Conservation (phyloP, 345 rosid genomes). For the Arabis alpina region DNA sequence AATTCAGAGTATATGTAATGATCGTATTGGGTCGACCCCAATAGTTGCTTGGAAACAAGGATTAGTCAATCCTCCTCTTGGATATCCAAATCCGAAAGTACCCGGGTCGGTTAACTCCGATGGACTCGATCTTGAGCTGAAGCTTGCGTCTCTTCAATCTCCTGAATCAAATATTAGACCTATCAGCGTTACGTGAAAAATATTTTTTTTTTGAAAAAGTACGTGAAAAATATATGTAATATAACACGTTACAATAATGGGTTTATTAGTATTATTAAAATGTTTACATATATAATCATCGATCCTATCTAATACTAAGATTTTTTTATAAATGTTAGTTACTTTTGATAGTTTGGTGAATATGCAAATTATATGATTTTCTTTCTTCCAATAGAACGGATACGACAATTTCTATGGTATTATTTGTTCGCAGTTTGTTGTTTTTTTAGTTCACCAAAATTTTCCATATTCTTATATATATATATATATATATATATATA, state of each 20-base stretch:
- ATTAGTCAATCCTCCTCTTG: slow-evolving; percentile 5
- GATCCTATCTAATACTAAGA: slow-evolving; percentile 10
- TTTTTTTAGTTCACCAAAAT: neutral
- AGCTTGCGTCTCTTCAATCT: slow-evolving; percentile 40
- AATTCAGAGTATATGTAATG: slow-evolving; percentile 5
- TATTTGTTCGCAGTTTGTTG: slow-evolving; percentile 11
- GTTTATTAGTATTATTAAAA: neutral
- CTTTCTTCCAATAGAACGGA: neutral
- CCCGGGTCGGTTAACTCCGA: slow-evolving; percentile 28
- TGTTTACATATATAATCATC: neutral
- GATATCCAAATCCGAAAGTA: slow-evolving; percentile 12
- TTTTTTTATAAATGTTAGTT: slow-evolving; percentile 16
- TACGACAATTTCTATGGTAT: neutral
- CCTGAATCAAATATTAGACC: slow-evolving; percentile 33
- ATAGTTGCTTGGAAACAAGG: slow-evolving; percentile 34
- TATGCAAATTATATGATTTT: neutral
- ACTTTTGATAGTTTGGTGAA: slow-evolving; percentile 19
- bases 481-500: no score
- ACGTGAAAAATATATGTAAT: slow-evolving; percentile 23
- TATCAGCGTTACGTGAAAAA: slow-evolving; percentile 37
- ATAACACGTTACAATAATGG: slow-evolving; percentile 11
- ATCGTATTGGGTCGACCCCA: slow-evolving; percentile 30
- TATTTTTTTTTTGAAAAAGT: no score
- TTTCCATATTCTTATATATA: neutral
- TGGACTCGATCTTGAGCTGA: slow-evolving; percentile 44